Evolutionary conservation across 2,329 filamentous ascomycete genomes (phyloP).

Genomic region (Aureobasidium melanogenum): DNA sequence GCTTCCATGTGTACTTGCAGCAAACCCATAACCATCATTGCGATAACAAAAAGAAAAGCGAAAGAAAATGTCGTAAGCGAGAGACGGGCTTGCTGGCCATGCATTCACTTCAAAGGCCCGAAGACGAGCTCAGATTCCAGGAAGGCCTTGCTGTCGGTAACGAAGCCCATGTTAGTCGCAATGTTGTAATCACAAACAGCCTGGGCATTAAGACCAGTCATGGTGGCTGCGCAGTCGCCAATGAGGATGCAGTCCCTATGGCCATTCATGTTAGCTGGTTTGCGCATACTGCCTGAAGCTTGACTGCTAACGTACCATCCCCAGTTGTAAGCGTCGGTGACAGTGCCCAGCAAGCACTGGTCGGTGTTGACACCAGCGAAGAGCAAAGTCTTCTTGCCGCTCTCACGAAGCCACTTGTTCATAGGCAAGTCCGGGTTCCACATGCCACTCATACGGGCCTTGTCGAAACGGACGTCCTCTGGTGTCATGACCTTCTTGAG

Average conservation of each 20-base stretch:
- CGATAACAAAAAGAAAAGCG: not conserved
- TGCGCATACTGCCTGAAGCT: not conserved
- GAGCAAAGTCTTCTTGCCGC: constrained; percentile 33
- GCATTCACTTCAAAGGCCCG: constrained; percentile 4
- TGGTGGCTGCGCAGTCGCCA: constrained; percentile 33
- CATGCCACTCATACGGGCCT: constrained; percentile 34
- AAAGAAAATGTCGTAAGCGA: not conserved
- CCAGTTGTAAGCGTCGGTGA: constrained; percentile 34
- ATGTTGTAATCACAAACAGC: constrained; percentile 33
- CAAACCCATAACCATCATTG: not conserved
- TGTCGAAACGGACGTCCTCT: constrained; percentile 36
- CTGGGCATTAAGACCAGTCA: constrained; percentile 32
- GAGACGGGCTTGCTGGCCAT: not conserved
- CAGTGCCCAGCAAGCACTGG: constrained; percentile 34
- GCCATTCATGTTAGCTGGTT: not conserved
- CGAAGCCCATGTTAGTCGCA: constrained; percentile 35
- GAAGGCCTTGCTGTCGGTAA: constrained; percentile 30
- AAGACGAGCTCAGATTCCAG: constrained; percentile 17
- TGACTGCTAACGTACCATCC: constrained; percentile 23
- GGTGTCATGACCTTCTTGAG: constrained; percentile 28
- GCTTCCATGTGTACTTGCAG: not conserved
- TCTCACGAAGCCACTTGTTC: constrained; percentile 31
- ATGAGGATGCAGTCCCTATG: constrained; percentile 30
- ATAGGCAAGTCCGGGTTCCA: constrained; percentile 33
- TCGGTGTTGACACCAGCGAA: constrained; percentile 37